Evolutionary conservation across 2,329 filamentous ascomycete species (phyloP).

Genomic region (Hirsutella thompsonii): DNA sequence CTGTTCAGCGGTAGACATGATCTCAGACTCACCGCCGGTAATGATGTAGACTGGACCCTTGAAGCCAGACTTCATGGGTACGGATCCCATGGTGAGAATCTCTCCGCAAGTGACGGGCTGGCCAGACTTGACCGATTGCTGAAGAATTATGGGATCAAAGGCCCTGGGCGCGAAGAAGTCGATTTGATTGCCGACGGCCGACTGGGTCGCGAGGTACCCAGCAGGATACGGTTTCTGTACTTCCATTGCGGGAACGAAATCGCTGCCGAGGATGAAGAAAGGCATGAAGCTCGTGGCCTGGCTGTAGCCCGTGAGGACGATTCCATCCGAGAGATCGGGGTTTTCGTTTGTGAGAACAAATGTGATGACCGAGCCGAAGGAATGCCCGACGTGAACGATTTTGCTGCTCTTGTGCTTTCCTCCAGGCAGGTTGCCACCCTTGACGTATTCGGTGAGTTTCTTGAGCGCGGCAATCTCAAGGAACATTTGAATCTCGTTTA

Average conservation of each 20-base stretch:
- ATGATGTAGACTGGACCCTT: conserved; percentile 44
- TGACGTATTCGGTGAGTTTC: conserved; percentile 36
- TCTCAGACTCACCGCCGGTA: conserved; percentile 32
- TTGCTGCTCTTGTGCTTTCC: conserved; percentile 24
- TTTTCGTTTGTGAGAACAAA: conserved; percentile 39
- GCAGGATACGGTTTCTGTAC: conserved; percentile 22
- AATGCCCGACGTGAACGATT: conserved; percentile 49
- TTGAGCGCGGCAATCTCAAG: conserved; percentile 46
- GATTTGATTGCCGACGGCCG: conserved; percentile 34
- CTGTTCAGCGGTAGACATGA: background rate
- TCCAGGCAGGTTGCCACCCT: conserved; percentile 27
- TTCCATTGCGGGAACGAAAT: conserved; percentile 30
- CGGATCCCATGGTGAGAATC: conserved; percentile 38
- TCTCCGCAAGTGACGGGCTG: conserved; percentile 46
- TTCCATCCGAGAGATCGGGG: conserved; percentile 40
- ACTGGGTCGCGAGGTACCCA: conserved; percentile 39
- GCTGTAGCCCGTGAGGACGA: conserved; percentile 50
- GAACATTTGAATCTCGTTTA: conserved; percentile 44
- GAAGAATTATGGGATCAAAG: conserved; percentile 41
- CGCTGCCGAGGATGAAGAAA: conserved; percentile 29
- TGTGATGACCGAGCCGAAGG: conserved; percentile 46
- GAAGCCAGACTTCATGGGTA: conserved; percentile 23
- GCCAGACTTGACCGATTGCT: conserved; percentile 28
- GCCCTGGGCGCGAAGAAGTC: conserved; percentile 37
- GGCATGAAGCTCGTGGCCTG: conserved; percentile 30